A percentile compares a stretch with the other conserved stretches of the same genome.
Evolutionary conservation across 495 filamentous ascomycete species (phyloP).

Genomic region (Copromyces sp.): DNA sequence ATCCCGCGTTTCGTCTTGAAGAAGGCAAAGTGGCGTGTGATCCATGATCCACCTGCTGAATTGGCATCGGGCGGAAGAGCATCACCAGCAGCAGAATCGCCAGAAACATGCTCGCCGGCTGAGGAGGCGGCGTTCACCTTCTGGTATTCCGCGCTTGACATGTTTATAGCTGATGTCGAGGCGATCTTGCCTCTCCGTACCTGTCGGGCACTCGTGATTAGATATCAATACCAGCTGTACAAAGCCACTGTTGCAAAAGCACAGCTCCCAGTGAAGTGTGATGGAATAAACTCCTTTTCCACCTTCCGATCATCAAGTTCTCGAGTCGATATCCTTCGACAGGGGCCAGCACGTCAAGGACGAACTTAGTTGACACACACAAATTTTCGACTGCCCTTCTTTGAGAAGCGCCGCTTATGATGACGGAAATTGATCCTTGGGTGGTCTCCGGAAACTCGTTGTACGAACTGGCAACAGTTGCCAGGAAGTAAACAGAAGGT

Average conservation of each 20-base stretch:
- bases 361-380: not conserved
- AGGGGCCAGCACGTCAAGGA: not conserved
- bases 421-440: not conserved
- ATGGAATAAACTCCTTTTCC: not conserved
- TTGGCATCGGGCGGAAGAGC: not conserved
- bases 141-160: not conserved
- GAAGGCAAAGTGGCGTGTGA: slow-evolving; percentile 29
- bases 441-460: not conserved
- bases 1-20: slow-evolving; percentile 28
- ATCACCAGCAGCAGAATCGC: not conserved
- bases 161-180: not conserved
- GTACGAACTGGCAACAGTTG: not conserved
- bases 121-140: not conserved
- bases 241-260: not conserved
- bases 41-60: slow-evolving; percentile 9
- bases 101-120: not conserved
- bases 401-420: not conserved
- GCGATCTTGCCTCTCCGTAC: not conserved
- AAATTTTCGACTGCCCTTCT: not conserved
- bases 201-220: not conserved
- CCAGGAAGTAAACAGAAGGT: not conserved
- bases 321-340: not conserved
- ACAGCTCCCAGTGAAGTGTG: not conserved
- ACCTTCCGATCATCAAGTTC: not conserved
- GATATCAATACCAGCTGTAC: not conserved